Evolutionary conservation across 225 moss, liverwort and hornwort species (phyloP), one percentile per base, ranked within the genome.

Genomic region (Physcomitrium patens): DNA sequence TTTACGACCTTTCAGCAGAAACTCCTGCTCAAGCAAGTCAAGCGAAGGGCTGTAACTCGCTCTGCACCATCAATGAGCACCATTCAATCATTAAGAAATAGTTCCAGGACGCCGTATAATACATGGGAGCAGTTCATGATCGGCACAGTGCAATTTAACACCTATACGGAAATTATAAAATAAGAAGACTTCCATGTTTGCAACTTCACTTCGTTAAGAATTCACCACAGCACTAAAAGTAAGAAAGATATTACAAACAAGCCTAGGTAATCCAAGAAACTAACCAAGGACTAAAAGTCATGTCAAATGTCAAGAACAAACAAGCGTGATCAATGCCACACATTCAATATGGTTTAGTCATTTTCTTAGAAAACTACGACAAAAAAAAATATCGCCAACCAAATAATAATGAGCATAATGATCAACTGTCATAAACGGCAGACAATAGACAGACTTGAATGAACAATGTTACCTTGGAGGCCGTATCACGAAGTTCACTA

Each of bases 401-500:
- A 18, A 79, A 55, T 48, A 15, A 51, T 12, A 67, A 44, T 43
- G 60, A 47, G 47, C 24, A 65, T 26, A 60, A 67, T 67, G 18
- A 37, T 47, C 0, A 28, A 10, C 67, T 31, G 60, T 60, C 46
- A 16, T 61, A 68, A 13, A 68, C 24, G 20, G 56, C 44, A 53
- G 27, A 53, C 45, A 51, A 59, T 22, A 54, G 37, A 65, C 56
- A 68, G 8, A 18, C 19, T 50, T 67, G 26, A 69, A 26, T 31
- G 43, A 10, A 75, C 19, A 70, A 67, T 12, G 16, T 45, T 71
- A 99, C 95, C 99, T 93, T 61, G 99, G 99, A 65, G 99, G 99
- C 76, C 99, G 99, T 81, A 99, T 99, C 67, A 99, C 99, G 83
- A 99, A 99, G 87, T 99, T 99, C 58, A 99, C 99, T 74, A 99